Conservation (phyloP, 2,329 filamentous ascomycete species). For the Davidsoniella eucalypti region DNA sequence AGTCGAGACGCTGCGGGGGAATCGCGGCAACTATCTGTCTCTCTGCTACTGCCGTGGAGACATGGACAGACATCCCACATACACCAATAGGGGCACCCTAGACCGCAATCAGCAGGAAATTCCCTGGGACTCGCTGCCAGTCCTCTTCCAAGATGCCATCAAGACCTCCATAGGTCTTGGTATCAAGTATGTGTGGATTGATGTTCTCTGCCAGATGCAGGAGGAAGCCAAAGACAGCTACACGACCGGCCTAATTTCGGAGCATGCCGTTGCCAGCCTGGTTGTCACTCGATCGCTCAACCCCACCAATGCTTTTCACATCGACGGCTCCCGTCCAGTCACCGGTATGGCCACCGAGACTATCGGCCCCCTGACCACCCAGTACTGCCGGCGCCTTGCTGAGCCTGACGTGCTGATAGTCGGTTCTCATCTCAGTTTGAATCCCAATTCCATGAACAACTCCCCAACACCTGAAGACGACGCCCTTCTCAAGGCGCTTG, state of each 20-base stretch:
- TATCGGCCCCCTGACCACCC: no score
- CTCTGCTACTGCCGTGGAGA: conserved; percentile 4
- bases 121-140: conserved; percentile 2
- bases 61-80: neutral
- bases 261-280: neutral
- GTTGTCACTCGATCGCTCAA: neutral
- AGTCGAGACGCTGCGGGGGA: neutral
- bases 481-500: no score
- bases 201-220: neutral
- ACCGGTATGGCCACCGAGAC: neutral
- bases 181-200: conserved; percentile 7
- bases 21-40: conserved; percentile 5
- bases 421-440: no score
- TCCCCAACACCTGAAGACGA: no score
- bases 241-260: neutral
- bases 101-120: conserved; percentile 6
- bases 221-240: neutral
- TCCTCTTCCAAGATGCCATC: conserved; percentile 1
- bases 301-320: no score
- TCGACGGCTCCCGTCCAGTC: neutral
- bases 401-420: no score
- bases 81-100: neutral
- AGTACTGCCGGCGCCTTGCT: no score
- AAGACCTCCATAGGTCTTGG: conserved; percentile 2
- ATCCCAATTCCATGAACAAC: no score